Base-by-base conservation (phyloP, 2,329 filamentous ascomycete species). In the Sordariomycetes sp. region DNA sequence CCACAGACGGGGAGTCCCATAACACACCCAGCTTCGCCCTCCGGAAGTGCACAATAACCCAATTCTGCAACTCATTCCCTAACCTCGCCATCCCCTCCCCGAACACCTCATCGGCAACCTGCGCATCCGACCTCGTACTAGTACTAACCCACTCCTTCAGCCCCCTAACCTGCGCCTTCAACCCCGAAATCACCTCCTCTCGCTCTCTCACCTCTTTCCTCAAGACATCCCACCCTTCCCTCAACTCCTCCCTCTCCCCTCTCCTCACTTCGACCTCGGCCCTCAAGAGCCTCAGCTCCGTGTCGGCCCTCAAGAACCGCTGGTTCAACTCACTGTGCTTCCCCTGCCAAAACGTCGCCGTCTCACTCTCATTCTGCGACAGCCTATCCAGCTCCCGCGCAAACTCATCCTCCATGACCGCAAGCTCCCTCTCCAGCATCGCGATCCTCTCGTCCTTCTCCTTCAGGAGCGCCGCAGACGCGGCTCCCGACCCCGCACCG, bases 131-230 rank as follows among this genome's bases (percentile, higher is more conserved):
- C 35, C 83, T 73, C 10, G 85, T 87, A 61, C 80, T 81, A 24
- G 77, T 80, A 63, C 85, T 87, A 58, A 89, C 85, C 72, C 81
- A 88, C 62, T 83, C 82, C 73, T 89, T 89, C 59, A 89, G 71
- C 2, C 84, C 84, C 10, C 80, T 69, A 0, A 89, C 76, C 68
- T 89, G 85, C 2, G 74, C 72, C 56, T 78, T 70, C 59, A 86
- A 68, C 54, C 72, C 71, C 24, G 72, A 69, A 3, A 81, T 74
- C 67, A 85, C 80, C 25, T 79, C 77, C 56, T 86, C 81, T n/a
- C 73, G 71, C 55, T 70, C 72, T 17, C 69, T 67, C 12, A 80
- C 62, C 60, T 78, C 72, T 7, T 70, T 69, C 60, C 73, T 70
- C 54, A 78, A 66, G 59, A 71, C 68, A 53, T 77, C 77, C 68